Evolutionary conservation across 805 yeast species (phyloP), one percentile per base, ranked within the genome.

Genomic region (Metschnikowia continentalis): DNA sequence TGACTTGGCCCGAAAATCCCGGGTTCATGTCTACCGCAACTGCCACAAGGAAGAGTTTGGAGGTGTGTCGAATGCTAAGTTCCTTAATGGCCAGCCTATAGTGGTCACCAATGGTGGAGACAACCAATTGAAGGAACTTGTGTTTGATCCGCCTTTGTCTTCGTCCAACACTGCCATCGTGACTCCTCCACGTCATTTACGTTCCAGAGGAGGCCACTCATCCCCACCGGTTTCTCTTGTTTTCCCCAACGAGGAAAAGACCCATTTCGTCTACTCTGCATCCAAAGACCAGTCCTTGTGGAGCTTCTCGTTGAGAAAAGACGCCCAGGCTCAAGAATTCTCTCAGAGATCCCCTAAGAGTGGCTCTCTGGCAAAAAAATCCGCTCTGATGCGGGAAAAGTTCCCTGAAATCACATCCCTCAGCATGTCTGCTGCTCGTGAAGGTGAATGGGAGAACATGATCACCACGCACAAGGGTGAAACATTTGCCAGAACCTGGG

Each of bases 171-270:
- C 80, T 0, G 74, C 84, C 1, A 82, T 89, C 32, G 84, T 88
- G 5, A 81, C 90, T 11, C 96, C 97, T 1, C 98, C 99, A 40
- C 84, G 99, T 63, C 82, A 84, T 53, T 75, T 95, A 61, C 82
- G 99, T 66, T 87, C 96, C 0, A 81, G 99, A 64, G 98, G 97
- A 61, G 99, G 99, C n/a, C 99, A 94, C 66, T 82, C 96, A 3
- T 86, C 88, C 32, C 96, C 99, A 3, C 95, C 98, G 2, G 76
- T 86, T 0, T 64, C 81, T 5, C 81, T 94, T 38, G 72, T 74
- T 22, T 94, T 94, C 68, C 88, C 95, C 5, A 86, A 87, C 59
- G 83, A 82, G 46, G 82, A 82, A 43, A 75, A 72, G 51, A 83
- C 96, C 2, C 99, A 95, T 68, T 88, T 83, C 67, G 63, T 95